Evolutionary conservation across 2,329 filamentous ascomycete species (phyloP), one percentile per base, ranked within the genome.

Genomic region (Ambrosiella beaveri): DNA sequence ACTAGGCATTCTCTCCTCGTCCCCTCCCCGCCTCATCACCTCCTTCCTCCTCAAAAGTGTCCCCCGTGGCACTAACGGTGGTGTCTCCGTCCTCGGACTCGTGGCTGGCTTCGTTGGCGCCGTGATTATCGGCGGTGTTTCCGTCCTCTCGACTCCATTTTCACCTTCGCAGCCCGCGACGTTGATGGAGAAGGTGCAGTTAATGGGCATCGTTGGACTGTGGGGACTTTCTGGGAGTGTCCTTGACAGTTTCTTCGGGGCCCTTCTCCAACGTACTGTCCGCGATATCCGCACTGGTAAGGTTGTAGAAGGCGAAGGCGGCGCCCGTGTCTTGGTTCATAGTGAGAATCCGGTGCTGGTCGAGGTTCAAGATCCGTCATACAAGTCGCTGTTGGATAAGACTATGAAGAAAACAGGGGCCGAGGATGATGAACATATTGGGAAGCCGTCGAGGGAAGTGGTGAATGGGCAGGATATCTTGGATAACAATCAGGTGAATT

Each of bases 401-500:
- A 78, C 62, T 65, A 71, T 7, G 70, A 69, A 57, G 71, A 75
- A 63, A 76, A 74, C 67, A 70, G 76, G 59, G 72, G 76, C 49
- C 71, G 70, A 65, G 64, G 80, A 74, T 65, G 77, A 78, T 72
- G 71, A 79, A 1, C 72, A 76, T 59, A 47, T 47, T 47, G 71
- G 75, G 58, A 75, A 74, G 64, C 78, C 84, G 61, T 83, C 82
- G 56, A 74, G 85, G 15, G 72, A 81, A 4, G 70, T 84, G 6
- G 81, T 86, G 70, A 85, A 74, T 63, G 88, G 67, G 55, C 75
- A 71, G 79, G 79, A 95, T 67, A 68, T 94, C 61, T 73, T 98
- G 59, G 89, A 95, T 69, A 98, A 98, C 69, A 98, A 98, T 69
- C 86, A 87, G 57, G 89, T 98, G 64, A 98, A 98, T 69, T 80